Percentiles rank a stretch among this genome's conserved stretches.
Evolutionary conservation across 1,139 yeast species (phyloP).

Genomic region (Suzukiozyma palmioleophila): DNA sequence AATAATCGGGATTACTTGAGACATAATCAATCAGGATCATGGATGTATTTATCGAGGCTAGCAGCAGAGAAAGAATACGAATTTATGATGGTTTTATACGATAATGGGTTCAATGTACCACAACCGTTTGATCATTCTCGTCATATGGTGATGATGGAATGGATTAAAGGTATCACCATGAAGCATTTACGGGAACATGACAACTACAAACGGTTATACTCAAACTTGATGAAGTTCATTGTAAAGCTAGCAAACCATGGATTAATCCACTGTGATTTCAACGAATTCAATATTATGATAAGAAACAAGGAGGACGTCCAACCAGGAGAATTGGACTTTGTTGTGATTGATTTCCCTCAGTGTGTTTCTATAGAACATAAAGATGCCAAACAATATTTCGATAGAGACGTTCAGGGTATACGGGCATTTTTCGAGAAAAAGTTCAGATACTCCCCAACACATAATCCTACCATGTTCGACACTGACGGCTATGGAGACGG

Average conservation of each 20-base stretch:
- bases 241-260: conserved; percentile 84
- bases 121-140: conserved; percentile 85
- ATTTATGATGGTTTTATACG: conserved; percentile 72
- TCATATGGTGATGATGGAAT: conserved; percentile 90
- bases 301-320: conserved; percentile 54
- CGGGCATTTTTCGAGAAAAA: conserved; percentile 76
- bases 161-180: conserved; percentile 87
- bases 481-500: conserved; percentile 80
- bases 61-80: conserved; percentile 93
- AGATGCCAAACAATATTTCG: conserved; percentile 83
- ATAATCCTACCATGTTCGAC: conserved; percentile 65
- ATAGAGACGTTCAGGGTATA: conserved; percentile 89
- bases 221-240: conserved; percentile 81
- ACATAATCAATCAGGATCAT: conserved; percentile 62
- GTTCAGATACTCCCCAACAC: conserved; percentile 65
- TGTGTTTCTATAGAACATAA: conserved; percentile 89
- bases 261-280: conserved; percentile 93
- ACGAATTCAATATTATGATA: conserved; percentile 92
- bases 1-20: conserved; percentile 88
- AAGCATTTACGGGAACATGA: conserved; percentile 68
- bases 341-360: conserved; percentile 97
- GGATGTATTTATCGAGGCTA: conserved; percentile 89
- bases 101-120: conserved; percentile 80
- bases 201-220: conserved; percentile 66
- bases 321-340: conserved; percentile 57